Base-by-base conservation (phyloP, 2,329 filamentous ascomycete genomes). In the Lasiodiplodia hormozganensis region DNA sequence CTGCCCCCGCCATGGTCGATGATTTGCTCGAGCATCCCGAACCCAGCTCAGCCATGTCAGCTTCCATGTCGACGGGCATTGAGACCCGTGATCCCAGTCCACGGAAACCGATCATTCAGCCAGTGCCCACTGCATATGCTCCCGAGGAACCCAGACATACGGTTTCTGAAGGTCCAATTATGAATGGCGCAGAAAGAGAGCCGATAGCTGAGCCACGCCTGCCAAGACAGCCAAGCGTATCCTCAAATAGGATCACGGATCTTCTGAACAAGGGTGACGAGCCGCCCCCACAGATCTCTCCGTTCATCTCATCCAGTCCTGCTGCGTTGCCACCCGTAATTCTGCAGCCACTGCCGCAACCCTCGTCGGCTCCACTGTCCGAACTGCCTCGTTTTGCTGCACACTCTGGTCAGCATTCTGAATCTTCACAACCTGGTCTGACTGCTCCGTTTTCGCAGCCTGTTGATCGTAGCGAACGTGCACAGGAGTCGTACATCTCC, bases 181-280 rank as follows among this genome's bases (percentile, higher is more conserved):
- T 49, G 34, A 57, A 66, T 25, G 53, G 64, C 36, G 36, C n/a
- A 31, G 51, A 57, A 16, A 54, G 18, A 31, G 28, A 54, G 21
- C 10, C 10, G 14, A 23, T 56, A 36, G 25, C 56, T 43, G 66
- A 54, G 56, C 65, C 65, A 5, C 56, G 52, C 18, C 64, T 34
- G 16, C 58, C 18, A 69, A 76, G 66, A 68, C 72, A 60, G 67
- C 73, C 14, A 71, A 73, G 65, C 72, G 70, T 56, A 73, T 70
- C 52, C 71, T 76, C 76, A 2, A 77, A 79, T 52, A 72, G 77
- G 18, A 78, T 80, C 53, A 79, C 76, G 73, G 78, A 80, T 36
- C 75, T 80, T 51, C 64, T 80, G 21, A 80, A 79, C 49, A 72
- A 79, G 53, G 76, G 79, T 64, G 69, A 74, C 54, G 78, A 79